Evolutionary conservation across 139 green algal genomes (phyloP).

Genomic region (Chlamydomonas schloesseri): DNA sequence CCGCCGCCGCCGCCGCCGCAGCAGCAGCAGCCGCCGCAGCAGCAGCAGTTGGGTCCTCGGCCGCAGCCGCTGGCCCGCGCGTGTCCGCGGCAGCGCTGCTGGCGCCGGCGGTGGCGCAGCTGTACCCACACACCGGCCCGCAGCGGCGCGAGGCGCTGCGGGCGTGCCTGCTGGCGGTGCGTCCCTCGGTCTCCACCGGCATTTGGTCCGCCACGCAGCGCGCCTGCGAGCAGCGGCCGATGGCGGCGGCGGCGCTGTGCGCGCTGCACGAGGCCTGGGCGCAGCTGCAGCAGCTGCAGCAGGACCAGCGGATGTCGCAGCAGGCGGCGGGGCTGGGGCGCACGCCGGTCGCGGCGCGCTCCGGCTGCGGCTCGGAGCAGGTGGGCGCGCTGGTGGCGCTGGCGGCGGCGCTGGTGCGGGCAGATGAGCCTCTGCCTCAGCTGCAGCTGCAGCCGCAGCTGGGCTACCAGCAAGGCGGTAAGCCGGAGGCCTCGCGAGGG

Average conservation of each 20-base stretch:
- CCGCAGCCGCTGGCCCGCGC: too few relatives aligned
- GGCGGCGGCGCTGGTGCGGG: not conserved
- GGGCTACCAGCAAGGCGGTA: too few relatives aligned
- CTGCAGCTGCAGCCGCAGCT: not conserved
- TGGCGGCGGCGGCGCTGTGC: not conserved
- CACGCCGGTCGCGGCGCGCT: not conserved
- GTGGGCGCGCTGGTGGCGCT: slow-evolving; percentile 1
- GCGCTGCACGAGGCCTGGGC: not conserved
- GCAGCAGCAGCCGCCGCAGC: too few relatives aligned
- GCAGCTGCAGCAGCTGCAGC: not conserved
- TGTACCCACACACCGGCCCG: not conserved
- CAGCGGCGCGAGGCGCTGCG: not conserved
- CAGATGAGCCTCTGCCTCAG: not conserved
- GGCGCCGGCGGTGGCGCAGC: not conserved
- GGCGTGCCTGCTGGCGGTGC: not conserved
- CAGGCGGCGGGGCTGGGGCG: not conserved
- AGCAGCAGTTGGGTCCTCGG: too few relatives aligned
- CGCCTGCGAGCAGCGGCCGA: not conserved
- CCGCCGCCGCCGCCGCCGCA: too few relatives aligned
- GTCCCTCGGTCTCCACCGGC: not conserved
- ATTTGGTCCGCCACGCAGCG: not conserved
- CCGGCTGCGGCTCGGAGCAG: not conserved
- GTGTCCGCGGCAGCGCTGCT: not conserved
- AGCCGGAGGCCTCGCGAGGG: too few relatives aligned
- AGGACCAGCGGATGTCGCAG: too few relatives aligned